These are phyloP conservation scores for Lentinus tigrinus DNA, from an alignment of 768 basidiomycete species.

Conservation along the genomic window DNA sequence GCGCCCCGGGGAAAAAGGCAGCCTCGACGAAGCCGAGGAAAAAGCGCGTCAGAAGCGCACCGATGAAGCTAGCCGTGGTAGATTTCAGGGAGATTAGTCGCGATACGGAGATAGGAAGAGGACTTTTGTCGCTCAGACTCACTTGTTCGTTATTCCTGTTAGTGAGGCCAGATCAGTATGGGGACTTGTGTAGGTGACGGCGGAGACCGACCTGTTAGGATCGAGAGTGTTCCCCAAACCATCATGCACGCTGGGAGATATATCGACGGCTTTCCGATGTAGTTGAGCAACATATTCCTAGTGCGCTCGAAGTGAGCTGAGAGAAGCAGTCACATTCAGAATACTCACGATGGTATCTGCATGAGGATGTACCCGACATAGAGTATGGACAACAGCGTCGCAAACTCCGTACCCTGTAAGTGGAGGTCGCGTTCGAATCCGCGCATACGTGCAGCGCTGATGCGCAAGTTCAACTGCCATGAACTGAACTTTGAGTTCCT, in stretches of 20 bases:
- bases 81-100: background rate
- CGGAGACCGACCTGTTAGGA: constrained; percentile 39
- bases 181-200: background rate
- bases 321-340: no score
- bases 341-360: constrained; percentile 72
- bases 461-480: no score
- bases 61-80: constrained; percentile 41
- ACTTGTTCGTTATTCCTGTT: constrained; percentile 26
- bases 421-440: constrained; percentile 71
- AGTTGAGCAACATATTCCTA: constrained; percentile 71
- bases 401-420: constrained; percentile 63
- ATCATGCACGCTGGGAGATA: constrained; percentile 68
- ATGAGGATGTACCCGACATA: constrained; percentile 76
- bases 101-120: background rate
- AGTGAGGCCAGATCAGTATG: background rate
- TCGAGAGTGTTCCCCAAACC: constrained; percentile 55
- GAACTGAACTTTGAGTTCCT: background rate
- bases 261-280: constrained; percentile 64
- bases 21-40: constrained; percentile 63
- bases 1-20: constrained; percentile 68
- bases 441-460: constrained; percentile 67
- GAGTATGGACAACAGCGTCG: constrained; percentile 63
- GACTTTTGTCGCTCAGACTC: background rate
- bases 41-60: constrained; percentile 70
- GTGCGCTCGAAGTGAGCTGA: background rate